A percentile compares a stretch with the other conserved stretches of the same genome.
phyloP scores from a whole-genome alignment of 2,329 filamentous ascomycete genomes.

The Venturia nashicola region DNA sequence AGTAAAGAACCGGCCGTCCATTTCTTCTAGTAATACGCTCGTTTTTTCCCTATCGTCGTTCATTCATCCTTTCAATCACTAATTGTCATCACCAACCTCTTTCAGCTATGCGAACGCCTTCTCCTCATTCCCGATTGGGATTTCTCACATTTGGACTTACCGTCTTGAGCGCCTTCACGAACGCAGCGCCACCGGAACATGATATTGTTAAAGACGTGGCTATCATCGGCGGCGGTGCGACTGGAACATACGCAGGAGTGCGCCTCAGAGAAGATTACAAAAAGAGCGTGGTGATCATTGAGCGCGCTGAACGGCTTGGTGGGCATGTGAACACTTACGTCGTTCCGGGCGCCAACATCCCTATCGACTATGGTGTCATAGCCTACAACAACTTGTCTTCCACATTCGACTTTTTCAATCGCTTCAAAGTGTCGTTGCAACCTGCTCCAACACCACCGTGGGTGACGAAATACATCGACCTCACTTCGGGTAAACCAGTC shows the following conservation, averaged over 20 bases:
- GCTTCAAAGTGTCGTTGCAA: not conserved
- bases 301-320: constrained; percentile 8
- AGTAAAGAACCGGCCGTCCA: not conserved
- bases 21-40: not conserved
- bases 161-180: not conserved
- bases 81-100: not conserved
- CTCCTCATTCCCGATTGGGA: not conserved
- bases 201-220: constrained; percentile 10
- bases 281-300: constrained; percentile 11
- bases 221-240: constrained; percentile 13
- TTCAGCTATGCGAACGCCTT: not conserved
- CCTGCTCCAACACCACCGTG: not conserved
- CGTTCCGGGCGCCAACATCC: not conserved
- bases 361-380: not conserved
- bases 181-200: not conserved
- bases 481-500: not conserved
- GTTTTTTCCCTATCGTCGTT: not conserved
- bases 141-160: not conserved
- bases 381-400: not conserved
- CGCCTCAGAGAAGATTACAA: constrained; percentile 12
- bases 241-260: constrained; percentile 13
- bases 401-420: not conserved
- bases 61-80: not conserved
- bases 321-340: constrained; percentile 3
- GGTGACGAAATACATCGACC: not conserved